phyloP scores from a whole-genome alignment of 2,329 filamentous ascomycete species.

The Colletotrichum falcatum region DNA sequence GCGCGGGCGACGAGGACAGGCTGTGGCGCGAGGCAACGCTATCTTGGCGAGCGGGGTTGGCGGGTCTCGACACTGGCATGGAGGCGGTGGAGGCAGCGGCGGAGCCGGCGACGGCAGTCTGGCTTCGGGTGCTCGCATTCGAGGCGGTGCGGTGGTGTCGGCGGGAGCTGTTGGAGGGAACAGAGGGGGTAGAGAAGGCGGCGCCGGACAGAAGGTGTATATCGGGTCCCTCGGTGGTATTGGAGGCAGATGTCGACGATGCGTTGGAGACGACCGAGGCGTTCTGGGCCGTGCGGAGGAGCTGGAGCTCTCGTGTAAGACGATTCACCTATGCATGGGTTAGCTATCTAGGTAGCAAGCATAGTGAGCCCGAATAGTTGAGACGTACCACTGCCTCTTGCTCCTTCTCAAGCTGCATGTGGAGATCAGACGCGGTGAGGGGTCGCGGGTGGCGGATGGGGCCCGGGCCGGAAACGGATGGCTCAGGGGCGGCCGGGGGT shows the following conservation, averaged over 20 bases:
- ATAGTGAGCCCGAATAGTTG: not conserved
- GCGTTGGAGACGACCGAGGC: constrained; percentile 74
- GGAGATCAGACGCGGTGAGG: constrained; percentile 88
- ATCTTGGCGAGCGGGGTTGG: constrained; percentile 63
- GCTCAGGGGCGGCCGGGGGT: constrained; percentile 42
- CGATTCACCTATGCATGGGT: constrained; percentile 79
- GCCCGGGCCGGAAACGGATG: constrained; percentile 68
- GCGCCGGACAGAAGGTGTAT: constrained; percentile 67
- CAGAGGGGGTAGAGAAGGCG: constrained; percentile 67
- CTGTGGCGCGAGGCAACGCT: constrained; percentile 67
- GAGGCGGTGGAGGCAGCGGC: constrained; percentile 53
- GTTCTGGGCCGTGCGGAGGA: constrained; percentile 80
- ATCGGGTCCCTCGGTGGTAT: constrained; percentile 61
- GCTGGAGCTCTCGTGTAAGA: constrained; percentile 86
- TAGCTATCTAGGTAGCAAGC: constrained; percentile 8
- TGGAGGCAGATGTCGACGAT: constrained; percentile 70
- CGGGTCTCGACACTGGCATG: constrained; percentile 60
- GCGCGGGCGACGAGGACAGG: constrained; percentile 62
- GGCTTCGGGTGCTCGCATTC: constrained; percentile 65
- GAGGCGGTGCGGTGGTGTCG: constrained; percentile 71
- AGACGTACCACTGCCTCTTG: constrained; percentile 87
- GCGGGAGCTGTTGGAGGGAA: constrained; percentile 63
- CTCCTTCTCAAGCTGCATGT: constrained; percentile 91
- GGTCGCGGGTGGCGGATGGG: constrained; percentile 89
- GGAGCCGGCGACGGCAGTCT: constrained; percentile 57